phyloP scores from a whole-genome alignment of 805 yeast genomes.

The Lachancea lanzarotensis region DNA sequence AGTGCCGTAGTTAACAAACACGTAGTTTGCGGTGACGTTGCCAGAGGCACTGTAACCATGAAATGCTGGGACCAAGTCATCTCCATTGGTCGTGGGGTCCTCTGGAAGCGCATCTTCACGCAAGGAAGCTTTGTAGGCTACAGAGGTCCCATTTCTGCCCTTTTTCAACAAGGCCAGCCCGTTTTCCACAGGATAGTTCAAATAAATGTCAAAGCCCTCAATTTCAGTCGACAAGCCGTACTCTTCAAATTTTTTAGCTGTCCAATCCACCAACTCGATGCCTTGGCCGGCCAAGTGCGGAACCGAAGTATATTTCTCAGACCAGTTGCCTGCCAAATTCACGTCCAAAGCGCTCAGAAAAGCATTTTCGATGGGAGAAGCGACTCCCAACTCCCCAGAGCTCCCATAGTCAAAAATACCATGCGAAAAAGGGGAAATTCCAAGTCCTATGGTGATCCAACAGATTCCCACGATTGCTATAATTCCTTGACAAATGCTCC shows the following conservation, averaged over 20 bases:
- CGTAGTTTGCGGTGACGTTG: conserved; percentile 57
- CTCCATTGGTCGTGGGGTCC: conserved; percentile 39
- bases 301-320: conserved; percentile 42
- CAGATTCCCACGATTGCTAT: not conserved
- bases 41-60: conserved; percentile 74
- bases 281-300: conserved; percentile 57
- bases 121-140: conserved; percentile 46
- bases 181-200: conserved; percentile 57
- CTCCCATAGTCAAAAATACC: not conserved
- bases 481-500: not conserved
- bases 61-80: conserved; percentile 58
- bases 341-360: conserved; percentile 25
- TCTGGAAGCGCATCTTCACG: conserved; percentile 48
- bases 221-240: conserved; percentile 50
- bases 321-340: conserved; percentile 47
- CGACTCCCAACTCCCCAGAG: not conserved
- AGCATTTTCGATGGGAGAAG: conserved; percentile 6
- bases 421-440: not conserved
- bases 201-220: conserved; percentile 54
- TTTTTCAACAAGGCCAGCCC: conserved; percentile 38
- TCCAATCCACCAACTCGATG: conserved; percentile 48
- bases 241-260: conserved; percentile 49
- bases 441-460: not conserved
- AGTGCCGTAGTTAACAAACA: conserved; percentile 67
- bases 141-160: conserved; percentile 14